A percentile compares a stretch with the other conserved stretches of the same genome.
phyloP scores from a whole-genome alignment of 768 basidiomycete genomes.

The Naganishia kalamii region DNA sequence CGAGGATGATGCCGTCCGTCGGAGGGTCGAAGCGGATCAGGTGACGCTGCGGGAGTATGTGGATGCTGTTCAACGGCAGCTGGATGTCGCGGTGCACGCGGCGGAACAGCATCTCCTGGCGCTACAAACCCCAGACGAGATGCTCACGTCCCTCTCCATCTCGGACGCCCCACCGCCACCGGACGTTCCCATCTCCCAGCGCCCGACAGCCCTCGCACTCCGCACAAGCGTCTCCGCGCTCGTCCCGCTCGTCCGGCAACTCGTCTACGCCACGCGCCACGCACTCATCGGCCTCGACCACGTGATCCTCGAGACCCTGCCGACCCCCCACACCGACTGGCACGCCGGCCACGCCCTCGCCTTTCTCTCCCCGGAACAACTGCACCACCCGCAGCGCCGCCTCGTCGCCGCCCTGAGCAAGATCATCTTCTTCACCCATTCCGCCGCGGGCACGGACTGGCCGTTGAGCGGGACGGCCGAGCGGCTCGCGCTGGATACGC shows the following conservation, averaged over 20 bases:
- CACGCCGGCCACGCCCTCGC: constrained; percentile 12
- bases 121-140: constrained; percentile 4
- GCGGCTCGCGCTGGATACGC: constrained; percentile 38
- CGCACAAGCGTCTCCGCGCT: constrained; percentile 25
- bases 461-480: constrained; percentile 17
- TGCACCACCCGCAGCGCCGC: constrained; percentile 38
- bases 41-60: not conserved
- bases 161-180: not conserved
- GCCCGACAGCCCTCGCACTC: constrained; percentile 19
- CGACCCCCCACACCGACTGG: not conserved
- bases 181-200: not conserved
- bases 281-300: constrained; percentile 26
- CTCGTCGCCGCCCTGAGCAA: constrained; percentile 84
- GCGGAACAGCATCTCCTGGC: constrained; percentile 6
- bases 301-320: constrained; percentile 13
- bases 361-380: constrained; percentile 28
- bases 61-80: not conserved
- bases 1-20: not conserved
- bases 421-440: constrained; percentile 81
- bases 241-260: constrained; percentile 34
- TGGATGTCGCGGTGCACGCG: not conserved
- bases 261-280: constrained; percentile 40
- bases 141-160: not conserved
- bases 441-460: constrained; percentile 47
- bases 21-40: not conserved